phyloP scores from a whole-genome alignment of 2,329 filamentous ascomycete species.

The Monilinia vaccinii-corymbosi region DNA sequence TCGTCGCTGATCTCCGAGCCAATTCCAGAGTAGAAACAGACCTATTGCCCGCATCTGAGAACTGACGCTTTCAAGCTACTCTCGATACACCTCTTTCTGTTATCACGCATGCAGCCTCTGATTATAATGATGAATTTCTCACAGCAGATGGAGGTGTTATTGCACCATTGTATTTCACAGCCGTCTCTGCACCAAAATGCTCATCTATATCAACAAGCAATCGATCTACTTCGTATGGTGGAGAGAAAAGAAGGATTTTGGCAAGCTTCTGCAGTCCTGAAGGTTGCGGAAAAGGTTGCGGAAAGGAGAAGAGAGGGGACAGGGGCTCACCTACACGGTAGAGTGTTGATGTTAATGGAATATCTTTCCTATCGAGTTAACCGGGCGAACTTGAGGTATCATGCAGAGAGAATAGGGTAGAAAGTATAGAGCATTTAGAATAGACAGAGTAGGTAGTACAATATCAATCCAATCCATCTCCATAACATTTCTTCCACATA shows the following conservation, averaged over 20 bases:
- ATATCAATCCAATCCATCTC: no score
- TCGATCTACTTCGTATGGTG: conserved; percentile 11
- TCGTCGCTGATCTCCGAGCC: not conserved
- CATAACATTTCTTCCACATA: no score
- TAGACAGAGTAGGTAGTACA: no score
- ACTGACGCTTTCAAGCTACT: not conserved
- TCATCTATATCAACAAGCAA: conserved; percentile 12
- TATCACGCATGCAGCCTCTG: not conserved
- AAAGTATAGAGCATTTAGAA: no score
- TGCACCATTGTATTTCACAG: conserved; percentile 15
- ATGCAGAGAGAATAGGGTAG: no score
- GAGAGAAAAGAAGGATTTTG: conserved; percentile 16
- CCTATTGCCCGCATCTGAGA: not conserved
- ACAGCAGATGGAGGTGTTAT: conserved; percentile 16
- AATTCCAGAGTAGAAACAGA: not conserved
- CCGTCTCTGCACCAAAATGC: conserved; percentile 10
- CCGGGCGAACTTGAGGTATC: no score
- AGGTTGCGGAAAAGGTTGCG: conserved; percentile 13
- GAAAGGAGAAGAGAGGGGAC: not conserved
- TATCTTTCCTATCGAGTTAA: no score
- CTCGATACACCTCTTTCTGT: conserved; percentile 10
- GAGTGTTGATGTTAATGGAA: not conserved
- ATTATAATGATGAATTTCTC: not conserved
- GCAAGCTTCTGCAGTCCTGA: conserved; percentile 10
- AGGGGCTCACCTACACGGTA: not conserved